These are phyloP conservation scores for Tanozyma kutaoensis DNA, from an alignment of 805 yeast species.

Conservation along the genomic window DNA sequence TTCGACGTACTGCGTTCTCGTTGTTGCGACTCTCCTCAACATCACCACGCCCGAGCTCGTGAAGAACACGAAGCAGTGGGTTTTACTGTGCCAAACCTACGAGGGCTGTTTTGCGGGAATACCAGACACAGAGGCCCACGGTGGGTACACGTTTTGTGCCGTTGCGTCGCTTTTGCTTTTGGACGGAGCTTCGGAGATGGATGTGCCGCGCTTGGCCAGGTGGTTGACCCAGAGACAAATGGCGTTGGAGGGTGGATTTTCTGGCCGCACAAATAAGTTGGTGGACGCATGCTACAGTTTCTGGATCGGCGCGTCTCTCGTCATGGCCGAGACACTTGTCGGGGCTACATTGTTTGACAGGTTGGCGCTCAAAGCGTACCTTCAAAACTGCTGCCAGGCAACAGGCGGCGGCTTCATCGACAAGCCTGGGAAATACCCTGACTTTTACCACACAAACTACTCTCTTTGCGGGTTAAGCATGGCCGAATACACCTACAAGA, in stretches of 20 bases:
- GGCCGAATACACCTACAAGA: slow-evolving; percentile 9
- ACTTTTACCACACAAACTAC: slow-evolving; percentile 87
- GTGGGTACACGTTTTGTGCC: slow-evolving; percentile 92
- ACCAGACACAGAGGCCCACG: slow-evolving; percentile 82
- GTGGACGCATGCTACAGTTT: slow-evolving; percentile 95
- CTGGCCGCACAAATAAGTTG: slow-evolving; percentile 83
- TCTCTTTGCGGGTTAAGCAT: slow-evolving; percentile 62
- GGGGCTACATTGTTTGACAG: slow-evolving; percentile 31
- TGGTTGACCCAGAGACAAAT: slow-evolving; percentile 71
- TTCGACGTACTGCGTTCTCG: slow-evolving; percentile 79
- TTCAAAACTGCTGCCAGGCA: slow-evolving; percentile 66
- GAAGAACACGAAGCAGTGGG: slow-evolving; percentile 42
- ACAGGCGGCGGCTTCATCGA: slow-evolving; percentile 68
- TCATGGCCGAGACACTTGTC: slow-evolving; percentile 43
- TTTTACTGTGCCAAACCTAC: slow-evolving; percentile 65
- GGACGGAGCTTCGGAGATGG: slow-evolving; percentile 12
- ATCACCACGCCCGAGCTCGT: slow-evolving; percentile 49
- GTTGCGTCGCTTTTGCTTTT: slow-evolving; percentile 38
- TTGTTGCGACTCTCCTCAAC: slow-evolving; percentile 51
- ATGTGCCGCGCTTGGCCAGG: slow-evolving; percentile 35
- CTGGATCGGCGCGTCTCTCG: slow-evolving; percentile 81
- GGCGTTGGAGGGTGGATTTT: slow-evolving; percentile 69
- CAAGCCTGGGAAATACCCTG: slow-evolving; percentile 73
- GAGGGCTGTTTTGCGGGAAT: slow-evolving; percentile 94
- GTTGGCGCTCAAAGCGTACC: slow-evolving; percentile 47